Percentiles rank a stretch among this genome's conserved stretches.
These are phyloP conservation scores for Coemansia sp. DNA, from an alignment of 192 early-diverging fungal species.

Conservation along the genomic window DNA sequence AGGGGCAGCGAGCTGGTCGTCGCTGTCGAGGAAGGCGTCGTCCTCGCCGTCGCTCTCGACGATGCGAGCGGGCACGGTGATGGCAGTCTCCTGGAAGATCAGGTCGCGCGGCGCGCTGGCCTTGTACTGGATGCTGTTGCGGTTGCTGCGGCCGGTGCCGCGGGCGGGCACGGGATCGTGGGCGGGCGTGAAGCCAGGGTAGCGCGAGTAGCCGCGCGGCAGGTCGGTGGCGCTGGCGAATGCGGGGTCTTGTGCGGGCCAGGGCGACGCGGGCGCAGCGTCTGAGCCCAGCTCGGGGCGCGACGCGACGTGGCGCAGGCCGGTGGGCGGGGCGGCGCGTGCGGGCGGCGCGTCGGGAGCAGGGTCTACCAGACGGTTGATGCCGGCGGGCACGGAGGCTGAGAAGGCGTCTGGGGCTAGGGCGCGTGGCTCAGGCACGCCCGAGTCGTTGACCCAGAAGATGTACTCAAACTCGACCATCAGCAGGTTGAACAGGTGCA, in stretches of 20 bases:
- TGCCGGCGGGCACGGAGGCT: constrained; percentile 34
- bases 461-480: constrained; percentile 88
- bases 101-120: constrained; percentile 54
- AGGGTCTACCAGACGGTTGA: constrained; percentile 19
- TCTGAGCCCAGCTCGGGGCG: constrained; percentile 15
- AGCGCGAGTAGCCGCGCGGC: constrained; percentile 36
- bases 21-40: constrained; percentile 28
- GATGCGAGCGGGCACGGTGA: constrained; percentile 37
- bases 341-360: constrained; percentile 3
- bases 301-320: constrained; percentile 12
- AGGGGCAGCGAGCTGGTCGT: background rate
- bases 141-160: constrained; percentile 38
- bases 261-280: constrained; percentile 15
- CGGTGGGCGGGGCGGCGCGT: constrained; percentile 6
- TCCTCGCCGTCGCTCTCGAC: constrained; percentile 40
- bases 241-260: constrained; percentile 20
- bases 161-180: constrained; percentile 5
- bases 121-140: constrained; percentile 57
- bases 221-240: constrained; percentile 21
- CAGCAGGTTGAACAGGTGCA: constrained; percentile 89
- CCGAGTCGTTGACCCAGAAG: constrained; percentile 73
- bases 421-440: constrained; percentile 56
- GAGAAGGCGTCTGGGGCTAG: constrained; percentile 23
- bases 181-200: constrained; percentile 25
- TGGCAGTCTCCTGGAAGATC: constrained; percentile 47